These are phyloP conservation scores for Clavispora fructus DNA, from an alignment of 805 yeast species.

Conservation along the genomic window DNA sequence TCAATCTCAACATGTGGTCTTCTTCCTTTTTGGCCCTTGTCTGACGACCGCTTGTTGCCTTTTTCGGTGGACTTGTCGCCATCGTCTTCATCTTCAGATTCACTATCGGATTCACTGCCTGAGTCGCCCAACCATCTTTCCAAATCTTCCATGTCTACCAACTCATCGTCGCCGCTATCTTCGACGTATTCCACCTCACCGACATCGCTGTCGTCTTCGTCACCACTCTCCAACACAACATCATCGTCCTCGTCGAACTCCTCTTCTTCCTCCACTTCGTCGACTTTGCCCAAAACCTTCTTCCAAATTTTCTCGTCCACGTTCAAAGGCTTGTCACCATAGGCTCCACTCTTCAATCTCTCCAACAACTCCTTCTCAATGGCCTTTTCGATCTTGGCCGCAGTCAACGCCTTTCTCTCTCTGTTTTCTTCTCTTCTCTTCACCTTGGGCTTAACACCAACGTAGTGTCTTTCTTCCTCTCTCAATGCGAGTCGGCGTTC, in stretches of 20 bases:
- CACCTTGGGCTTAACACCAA: slow-evolving; percentile 89
- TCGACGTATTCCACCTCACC: slow-evolving; percentile 86
- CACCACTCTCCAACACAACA: slow-evolving; percentile 45
- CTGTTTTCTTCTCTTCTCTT: slow-evolving; percentile 90
- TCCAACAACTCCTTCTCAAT: slow-evolving; percentile 94
- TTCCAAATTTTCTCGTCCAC: slow-evolving; percentile 96
- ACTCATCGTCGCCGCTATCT: slow-evolving; percentile 82
- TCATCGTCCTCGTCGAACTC: slow-evolving; percentile 50
- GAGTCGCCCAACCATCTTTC: slow-evolving; percentile 74
- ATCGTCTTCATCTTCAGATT: slow-evolving; percentile 31
- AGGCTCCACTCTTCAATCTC: slow-evolving; percentile 94
- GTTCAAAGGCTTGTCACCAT: slow-evolving; percentile 95
- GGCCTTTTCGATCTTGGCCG: slow-evolving; percentile 94
- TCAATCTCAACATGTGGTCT: slow-evolving; percentile 78
- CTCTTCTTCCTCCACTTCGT: slow-evolving; percentile 56
- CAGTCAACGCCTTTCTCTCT: slow-evolving; percentile 93
- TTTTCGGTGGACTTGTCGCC: slow-evolving; percentile 35
- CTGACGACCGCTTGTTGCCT: slow-evolving; percentile 4
- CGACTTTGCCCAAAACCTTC: slow-evolving; percentile 75
- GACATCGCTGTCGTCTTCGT: slow-evolving; percentile 38
- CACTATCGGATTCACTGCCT: slow-evolving; percentile 7
- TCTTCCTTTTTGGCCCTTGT: slow-evolving; percentile 40
- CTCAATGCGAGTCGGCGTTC: slow-evolving; percentile 88
- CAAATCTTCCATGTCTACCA: slow-evolving; percentile 89
- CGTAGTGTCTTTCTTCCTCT: slow-evolving; percentile 89